Evolutionary conservation across 176 grass and related monocot genomes (phyloP).

Genomic region (Poa pratensis): DNA sequence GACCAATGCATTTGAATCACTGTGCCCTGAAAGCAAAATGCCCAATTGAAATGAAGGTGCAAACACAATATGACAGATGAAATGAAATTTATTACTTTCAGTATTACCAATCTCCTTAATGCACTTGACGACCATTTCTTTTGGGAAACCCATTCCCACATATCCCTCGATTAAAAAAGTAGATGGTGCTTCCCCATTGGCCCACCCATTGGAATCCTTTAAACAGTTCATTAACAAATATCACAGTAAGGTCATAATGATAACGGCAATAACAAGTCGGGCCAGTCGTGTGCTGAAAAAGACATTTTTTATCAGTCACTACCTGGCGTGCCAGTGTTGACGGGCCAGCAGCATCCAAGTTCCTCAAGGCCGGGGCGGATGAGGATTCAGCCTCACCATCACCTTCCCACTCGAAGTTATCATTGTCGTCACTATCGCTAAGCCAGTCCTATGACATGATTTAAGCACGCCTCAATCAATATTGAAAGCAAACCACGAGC

Average conservation of each 20-base stretch:
- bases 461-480: neutral
- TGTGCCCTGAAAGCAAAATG: slow-evolving; percentile 56
- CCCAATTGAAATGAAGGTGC: slow-evolving; percentile 18
- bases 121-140: slow-evolving; percentile 53
- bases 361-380: slow-evolving; percentile 3
- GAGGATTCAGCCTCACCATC: slow-evolving; percentile 33
- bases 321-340: slow-evolving; percentile 23
- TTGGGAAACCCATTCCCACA: slow-evolving; percentile 61
- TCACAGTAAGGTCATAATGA: slow-evolving; percentile 16
- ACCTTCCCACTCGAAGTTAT: slow-evolving; percentile 41
- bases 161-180: slow-evolving; percentile 41
- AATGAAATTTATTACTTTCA: slow-evolving; percentile 30
- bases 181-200: slow-evolving; percentile 38
- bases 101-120: slow-evolving; percentile 62
- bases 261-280: neutral
- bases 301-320: neutral
- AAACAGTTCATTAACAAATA: slow-evolving; percentile 35
- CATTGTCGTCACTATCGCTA: slow-evolving; percentile 46
- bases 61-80: slow-evolving; percentile 27
- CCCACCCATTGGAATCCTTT: slow-evolving; percentile 47
- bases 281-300: neutral
- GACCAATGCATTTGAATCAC: slow-evolving; percentile 65
- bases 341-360: slow-evolving; percentile 24
- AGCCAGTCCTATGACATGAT: slow-evolving; percentile 44
- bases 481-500: neutral